These are phyloP conservation scores for Russula sp. DNA, from an alignment of 768 basidiomycete species.

Conservation along the genomic window DNA sequence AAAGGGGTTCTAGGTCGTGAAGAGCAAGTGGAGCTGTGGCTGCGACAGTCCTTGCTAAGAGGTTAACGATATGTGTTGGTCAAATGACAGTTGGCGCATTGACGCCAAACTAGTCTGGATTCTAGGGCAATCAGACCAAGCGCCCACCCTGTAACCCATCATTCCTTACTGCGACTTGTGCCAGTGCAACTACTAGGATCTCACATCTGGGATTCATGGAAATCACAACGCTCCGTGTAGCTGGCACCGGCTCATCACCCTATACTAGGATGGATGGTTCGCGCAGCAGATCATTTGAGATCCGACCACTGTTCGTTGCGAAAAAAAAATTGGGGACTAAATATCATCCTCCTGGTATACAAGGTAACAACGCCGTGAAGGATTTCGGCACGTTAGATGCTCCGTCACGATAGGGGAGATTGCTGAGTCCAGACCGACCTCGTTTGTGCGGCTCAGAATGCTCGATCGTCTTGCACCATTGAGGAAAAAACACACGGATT, in stretches of 20 bases:
- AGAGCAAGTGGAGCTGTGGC: conserved; percentile 1
- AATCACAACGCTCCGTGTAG: neutral
- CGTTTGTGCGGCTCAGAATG: neutral
- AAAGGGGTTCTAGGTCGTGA: conserved; percentile 17
- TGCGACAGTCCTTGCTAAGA: neutral
- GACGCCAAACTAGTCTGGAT: neutral
- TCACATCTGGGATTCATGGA: neutral
- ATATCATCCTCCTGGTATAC: neutral
- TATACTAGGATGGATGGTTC: neutral
- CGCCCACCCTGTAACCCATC: conserved; percentile 1
- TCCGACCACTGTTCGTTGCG: neutral
- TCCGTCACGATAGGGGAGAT: neutral
- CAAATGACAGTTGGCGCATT: conserved; percentile 3
- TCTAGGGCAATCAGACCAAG: neutral
- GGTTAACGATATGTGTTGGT: neutral
- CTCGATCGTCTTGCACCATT: conserved; percentile 2
- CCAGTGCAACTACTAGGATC: neutral
- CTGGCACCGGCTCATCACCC: neutral
- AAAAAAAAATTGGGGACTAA: neutral
- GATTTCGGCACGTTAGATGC: neutral
- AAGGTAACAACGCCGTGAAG: neutral
- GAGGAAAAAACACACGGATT: neutral
- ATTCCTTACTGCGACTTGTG: neutral
- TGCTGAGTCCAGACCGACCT: neutral
- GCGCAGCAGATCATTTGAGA: neutral